A percentile compares a stretch with the other conserved stretches of the same genome.
phyloP scores from a whole-genome alignment of 2,329 filamentous ascomycete species.

The Camptophora hylomeconis region DNA sequence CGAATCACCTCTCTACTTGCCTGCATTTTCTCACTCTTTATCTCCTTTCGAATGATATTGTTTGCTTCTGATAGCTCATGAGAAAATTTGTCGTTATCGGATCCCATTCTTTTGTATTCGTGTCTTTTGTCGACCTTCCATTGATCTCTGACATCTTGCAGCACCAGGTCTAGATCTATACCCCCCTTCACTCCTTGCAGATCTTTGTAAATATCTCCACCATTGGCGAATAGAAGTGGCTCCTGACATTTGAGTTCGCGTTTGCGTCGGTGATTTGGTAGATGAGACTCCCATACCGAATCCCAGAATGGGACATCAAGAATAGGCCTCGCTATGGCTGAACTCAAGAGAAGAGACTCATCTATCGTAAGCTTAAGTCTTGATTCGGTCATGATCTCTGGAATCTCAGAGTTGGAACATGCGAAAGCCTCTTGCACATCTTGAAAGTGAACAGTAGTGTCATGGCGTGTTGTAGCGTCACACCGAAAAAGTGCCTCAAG shows the following conservation, averaged over 20 bases:
- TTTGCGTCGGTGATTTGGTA: constrained; percentile 16
- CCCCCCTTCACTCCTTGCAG: constrained; percentile 24
- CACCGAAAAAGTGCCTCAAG: background rate
- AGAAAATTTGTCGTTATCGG: background rate
- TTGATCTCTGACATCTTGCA: constrained; percentile 3
- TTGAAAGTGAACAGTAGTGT: background rate
- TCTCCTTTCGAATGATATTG: background rate
- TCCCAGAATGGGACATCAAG: background rate
- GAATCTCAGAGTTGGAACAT: no score
- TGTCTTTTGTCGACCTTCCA: background rate
- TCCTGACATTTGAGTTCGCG: constrained; percentile 29
- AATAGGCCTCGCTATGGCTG: constrained; percentile 2
- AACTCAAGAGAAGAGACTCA: constrained; percentile 1
- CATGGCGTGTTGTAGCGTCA: background rate
- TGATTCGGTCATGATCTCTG: background rate
- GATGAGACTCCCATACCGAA: constrained; percentile 13
- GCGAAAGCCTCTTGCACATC: background rate
- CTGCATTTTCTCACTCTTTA: background rate
- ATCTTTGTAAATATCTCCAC: constrained; percentile 32
- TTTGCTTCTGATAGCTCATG: background rate
- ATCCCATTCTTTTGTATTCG: background rate
- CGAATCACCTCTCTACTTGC: background rate
- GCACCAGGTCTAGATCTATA: constrained; percentile 8
- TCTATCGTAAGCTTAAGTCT: constrained; percentile 1
- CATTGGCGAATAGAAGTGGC: constrained; percentile 23